These are phyloP conservation scores for Didymella glomerata DNA, from an alignment of 2,329 filamentous ascomycete genomes.

Conservation along the genomic window DNA sequence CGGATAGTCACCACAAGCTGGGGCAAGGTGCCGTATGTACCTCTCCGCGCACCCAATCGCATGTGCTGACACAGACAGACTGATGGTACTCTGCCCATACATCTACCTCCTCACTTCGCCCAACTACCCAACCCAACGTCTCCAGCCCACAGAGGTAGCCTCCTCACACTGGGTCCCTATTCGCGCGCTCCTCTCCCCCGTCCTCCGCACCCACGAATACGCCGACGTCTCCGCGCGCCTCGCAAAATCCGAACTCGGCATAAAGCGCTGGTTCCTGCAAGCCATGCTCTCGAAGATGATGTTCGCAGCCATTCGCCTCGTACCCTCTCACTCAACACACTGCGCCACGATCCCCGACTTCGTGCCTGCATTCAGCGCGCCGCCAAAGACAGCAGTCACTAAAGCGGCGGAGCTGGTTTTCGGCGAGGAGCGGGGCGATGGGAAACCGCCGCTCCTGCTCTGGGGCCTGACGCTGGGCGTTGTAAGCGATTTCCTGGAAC, in stretches of 20 bases:
- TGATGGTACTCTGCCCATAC: slow-evolving; percentile 76
- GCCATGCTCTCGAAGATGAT: slow-evolving; percentile 71
- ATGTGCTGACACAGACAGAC: slow-evolving; percentile 37
- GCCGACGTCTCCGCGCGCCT: slow-evolving; percentile 71
- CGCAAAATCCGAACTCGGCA: slow-evolving; percentile 62
- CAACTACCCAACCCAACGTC: slow-evolving; percentile 63
- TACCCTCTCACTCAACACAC: slow-evolving; percentile 68
- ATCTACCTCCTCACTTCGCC: slow-evolving; percentile 69
- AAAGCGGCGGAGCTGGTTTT: slow-evolving; percentile 30
- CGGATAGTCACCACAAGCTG: slow-evolving; percentile 71
- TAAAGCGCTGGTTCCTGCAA: slow-evolving; percentile 64
- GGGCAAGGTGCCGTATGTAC: slow-evolving; percentile 68
- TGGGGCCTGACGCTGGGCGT: slow-evolving; percentile 76
- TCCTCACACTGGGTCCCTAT: slow-evolving; percentile 75
- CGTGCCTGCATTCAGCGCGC: slow-evolving; percentile 43
- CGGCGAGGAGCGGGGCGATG: slow-evolving; percentile 38
- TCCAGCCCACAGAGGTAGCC: slow-evolving; percentile 74
- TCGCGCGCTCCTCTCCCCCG: slow-evolving; percentile 66
- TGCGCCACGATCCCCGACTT: slow-evolving; percentile 64
- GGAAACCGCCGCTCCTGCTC: slow-evolving; percentile 64
- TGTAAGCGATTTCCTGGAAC: slow-evolving; percentile 72
- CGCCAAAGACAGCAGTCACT: slow-evolving; percentile 20
- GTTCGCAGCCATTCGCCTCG: slow-evolving; percentile 70
- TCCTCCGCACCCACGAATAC: slow-evolving; percentile 67
- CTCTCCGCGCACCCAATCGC: neutral